Conservation (phyloP, 164 flowering plant species). For the Chimonanthus salicifolius region DNA sequence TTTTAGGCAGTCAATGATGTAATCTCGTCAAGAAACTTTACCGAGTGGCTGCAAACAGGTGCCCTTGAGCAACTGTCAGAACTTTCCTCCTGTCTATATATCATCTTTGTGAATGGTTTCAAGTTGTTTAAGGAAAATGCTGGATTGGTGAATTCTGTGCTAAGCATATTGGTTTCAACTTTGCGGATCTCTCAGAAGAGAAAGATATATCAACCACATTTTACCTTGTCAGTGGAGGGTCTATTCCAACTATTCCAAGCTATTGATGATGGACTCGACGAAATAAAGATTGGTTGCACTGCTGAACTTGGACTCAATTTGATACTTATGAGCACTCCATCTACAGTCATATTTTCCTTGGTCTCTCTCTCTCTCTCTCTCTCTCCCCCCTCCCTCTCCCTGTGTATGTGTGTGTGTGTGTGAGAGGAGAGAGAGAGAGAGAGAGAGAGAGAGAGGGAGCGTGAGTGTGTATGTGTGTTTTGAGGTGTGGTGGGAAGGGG, state of each 20-base stretch:
- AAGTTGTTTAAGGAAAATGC: slow-evolving; percentile 28
- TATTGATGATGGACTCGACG: slow-evolving; percentile 19
- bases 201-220: slow-evolving; percentile 59
- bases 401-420: not conserved
- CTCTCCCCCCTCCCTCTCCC: slow-evolving; percentile 6
- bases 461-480: not conserved
- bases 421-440: not conserved
- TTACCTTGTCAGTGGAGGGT: slow-evolving; percentile 57
- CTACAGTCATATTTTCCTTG: slow-evolving; percentile 29
- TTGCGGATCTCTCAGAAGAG: slow-evolving; percentile 65
- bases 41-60: slow-evolving; percentile 62
- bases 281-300: slow-evolving; percentile 15
- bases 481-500: not conserved
- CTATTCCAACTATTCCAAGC: slow-evolving; percentile 44
- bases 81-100: slow-evolving; percentile 45
- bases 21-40: slow-evolving; percentile 34
- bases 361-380: slow-evolving; percentile 35
- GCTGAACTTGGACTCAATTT: slow-evolving; percentile 55
- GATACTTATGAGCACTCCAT: slow-evolving; percentile 70
- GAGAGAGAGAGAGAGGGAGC: not conserved
- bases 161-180: slow-evolving; percentile 43
- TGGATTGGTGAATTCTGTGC: slow-evolving; percentile 24
- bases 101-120: slow-evolving; percentile 29
- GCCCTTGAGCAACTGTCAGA: slow-evolving; percentile 78
- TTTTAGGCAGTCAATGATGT: slow-evolving; percentile 50